Evolutionary conservation across 352 stramenopile genomes (phyloP), one percentile per base, ranked within the genome.

Genomic region (Hyaloperonospora brassicae): DNA sequence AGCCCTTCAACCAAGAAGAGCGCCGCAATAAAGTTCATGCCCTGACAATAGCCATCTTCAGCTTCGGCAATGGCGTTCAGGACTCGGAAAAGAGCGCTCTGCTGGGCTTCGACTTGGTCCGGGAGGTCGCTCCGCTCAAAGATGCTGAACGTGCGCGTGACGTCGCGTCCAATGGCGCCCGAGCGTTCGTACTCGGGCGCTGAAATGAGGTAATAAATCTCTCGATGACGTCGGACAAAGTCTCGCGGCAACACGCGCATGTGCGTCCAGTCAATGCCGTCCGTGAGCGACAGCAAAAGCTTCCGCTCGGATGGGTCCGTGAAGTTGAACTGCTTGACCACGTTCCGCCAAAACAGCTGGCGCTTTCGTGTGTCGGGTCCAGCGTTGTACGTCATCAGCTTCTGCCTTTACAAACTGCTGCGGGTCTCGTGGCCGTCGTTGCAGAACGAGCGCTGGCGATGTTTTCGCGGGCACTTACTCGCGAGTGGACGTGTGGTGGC

Each of bases 11-110:
- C 84, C 10, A 94, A 73, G 43, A 94, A 92, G 3, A 94, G 57
- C 14, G 79, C 84, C 0, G 82, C 84, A 54, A 94, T 91, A 51
- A 94, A 94, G 66, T 94, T 94, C 84, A 94, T 94, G 5, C 84
- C 84, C 40, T 94, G 84, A 52, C 84, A 93, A 50, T 93, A 93
- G 6, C 77, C 81, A 48, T 86, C 71, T 50, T 93, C 84, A 1
- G 79, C 82, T 43, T 90, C 73, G 1, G 81, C 62, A 38, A 93
- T 76, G 5, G 81, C 84, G n/a, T 88, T 93, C 1, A 93, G 57
- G 13, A 93, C 84, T 36, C 81, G 79, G 24, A 87, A 87, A 0
- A 93, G 48, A 17, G 79, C 71, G 23, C 67, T 78, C 40, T 93
- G 78, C 41, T 87, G 74, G 14, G 69, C 54, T 21, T 52, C 52